Percentiles rank a stretch among this genome's conserved stretches.
Evolutionary conservation across 768 basidiomycete genomes (phyloP).

Genomic region (Suillus alpinus): DNA sequence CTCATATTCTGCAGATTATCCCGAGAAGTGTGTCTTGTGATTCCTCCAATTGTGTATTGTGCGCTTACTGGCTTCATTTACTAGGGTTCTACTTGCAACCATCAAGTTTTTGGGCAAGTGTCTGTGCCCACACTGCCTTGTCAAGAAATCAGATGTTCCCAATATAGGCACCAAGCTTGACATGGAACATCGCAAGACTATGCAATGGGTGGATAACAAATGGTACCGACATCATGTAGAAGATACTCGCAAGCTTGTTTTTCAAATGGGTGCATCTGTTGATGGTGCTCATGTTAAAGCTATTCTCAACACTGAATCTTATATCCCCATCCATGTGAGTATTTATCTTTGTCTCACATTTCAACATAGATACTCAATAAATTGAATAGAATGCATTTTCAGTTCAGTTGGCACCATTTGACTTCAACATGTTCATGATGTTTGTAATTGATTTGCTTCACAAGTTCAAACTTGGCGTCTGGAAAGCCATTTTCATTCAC

Average conservation of each 20-base stretch:
- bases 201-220: not conserved
- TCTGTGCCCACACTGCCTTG: constrained; percentile 17
- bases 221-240: not conserved
- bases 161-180: constrained; percentile 11
- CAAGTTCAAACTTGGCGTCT: constrained; percentile 21
- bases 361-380: not conserved
- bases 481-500: constrained; percentile 29
- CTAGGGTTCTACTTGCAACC: constrained; percentile 17
- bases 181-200: not conserved
- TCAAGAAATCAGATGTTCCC: constrained; percentile 4
- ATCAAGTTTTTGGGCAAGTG: constrained; percentile 20
- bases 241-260: constrained; percentile 4
- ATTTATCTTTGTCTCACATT: too few relatives aligned
- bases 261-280: not conserved
- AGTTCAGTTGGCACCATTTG: constrained; percentile 7
- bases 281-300: constrained; percentile 2
- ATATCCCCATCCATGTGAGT: constrained; percentile 2
- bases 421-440: constrained; percentile 12
- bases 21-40: constrained; percentile 9
- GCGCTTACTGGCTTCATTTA: not conserved
- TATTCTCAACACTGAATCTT: not conserved
- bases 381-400: too few relatives aligned
- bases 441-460: constrained; percentile 18
- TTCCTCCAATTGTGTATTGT: too few relatives aligned
- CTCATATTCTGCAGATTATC: constrained; percentile 23